A percentile compares a stretch with the other conserved stretches of the same genome.
Evolutionary conservation across 2,329 filamentous ascomycete genomes (phyloP).

Genomic region (Fusarium camptoceras): DNA sequence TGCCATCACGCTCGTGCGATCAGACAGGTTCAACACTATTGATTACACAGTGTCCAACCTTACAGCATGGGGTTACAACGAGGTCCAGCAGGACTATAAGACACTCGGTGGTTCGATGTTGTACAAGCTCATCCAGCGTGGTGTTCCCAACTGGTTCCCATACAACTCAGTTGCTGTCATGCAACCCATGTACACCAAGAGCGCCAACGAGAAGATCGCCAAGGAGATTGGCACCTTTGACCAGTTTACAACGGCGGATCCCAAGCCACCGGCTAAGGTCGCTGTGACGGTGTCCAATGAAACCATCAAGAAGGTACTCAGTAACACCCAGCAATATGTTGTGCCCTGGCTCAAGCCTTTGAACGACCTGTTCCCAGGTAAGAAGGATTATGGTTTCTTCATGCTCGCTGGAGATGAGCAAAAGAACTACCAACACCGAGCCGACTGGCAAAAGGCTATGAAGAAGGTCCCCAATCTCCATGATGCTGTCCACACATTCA

Average conservation of each 20-base stretch:
- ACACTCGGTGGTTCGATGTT: constrained; percentile 57
- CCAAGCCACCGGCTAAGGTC: constrained; percentile 50
- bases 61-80: constrained; percentile 59
- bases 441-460: constrained; percentile 49
- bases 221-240: constrained; percentile 53
- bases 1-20: constrained; percentile 68
- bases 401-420: constrained; percentile 54
- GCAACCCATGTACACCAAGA: constrained; percentile 60
- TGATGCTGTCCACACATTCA: constrained; percentile 48
- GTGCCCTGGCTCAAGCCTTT: constrained; percentile 51
- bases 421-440: constrained; percentile 49
- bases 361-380: constrained; percentile 50
- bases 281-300: constrained; percentile 44
- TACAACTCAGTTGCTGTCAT: constrained; percentile 58
- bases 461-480: constrained; percentile 51
- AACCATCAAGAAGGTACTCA: constrained; percentile 50
- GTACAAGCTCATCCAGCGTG: constrained; percentile 60
- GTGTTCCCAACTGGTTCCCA: constrained; percentile 58
- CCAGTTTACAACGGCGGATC: constrained; percentile 50
- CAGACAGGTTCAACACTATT: constrained; percentile 69
- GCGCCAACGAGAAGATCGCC: constrained; percentile 55
- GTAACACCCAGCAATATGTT: constrained; percentile 49
- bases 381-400: constrained; percentile 54
- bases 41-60: constrained; percentile 58
- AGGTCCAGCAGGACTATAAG: constrained; percentile 47